Evolutionary conservation across 495 filamentous ascomycete species (phyloP).

Genomic region (Annulohypoxylon nitens): DNA sequence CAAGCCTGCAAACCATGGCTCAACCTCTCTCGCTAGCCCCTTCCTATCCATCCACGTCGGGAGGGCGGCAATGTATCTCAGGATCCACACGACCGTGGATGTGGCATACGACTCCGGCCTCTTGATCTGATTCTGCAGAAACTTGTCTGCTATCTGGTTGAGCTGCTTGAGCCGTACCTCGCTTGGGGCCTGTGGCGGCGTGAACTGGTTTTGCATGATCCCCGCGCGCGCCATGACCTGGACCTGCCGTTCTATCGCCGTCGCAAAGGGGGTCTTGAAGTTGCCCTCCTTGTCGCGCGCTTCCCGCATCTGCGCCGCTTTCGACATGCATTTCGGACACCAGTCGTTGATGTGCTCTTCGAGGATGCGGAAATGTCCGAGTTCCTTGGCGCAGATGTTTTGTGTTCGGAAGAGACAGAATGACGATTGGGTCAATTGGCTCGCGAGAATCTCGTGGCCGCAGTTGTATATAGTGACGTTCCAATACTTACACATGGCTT

Average conservation of each 20-base stretch:
- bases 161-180: neutral
- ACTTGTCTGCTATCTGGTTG: neutral
- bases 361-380: slow-evolving; percentile 27
- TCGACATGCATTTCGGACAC: slow-evolving; percentile 13
- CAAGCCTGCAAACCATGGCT: slow-evolving; percentile 50
- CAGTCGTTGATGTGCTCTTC: neutral
- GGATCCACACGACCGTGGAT: slow-evolving; percentile 24
- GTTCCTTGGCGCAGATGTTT: slow-evolving; percentile 14
- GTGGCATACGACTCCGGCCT: neutral
- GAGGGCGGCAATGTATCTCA: slow-evolving; percentile 46
- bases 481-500: slow-evolving; percentile 28
- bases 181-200: neutral
- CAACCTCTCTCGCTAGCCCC: slow-evolving; percentile 42
- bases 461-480: slow-evolving; percentile 11
- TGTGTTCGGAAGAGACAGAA: slow-evolving; percentile 25
- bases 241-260: neutral
- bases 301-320: neutral
- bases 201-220: neutral
- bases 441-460: slow-evolving; percentile 15
- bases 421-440: neutral
- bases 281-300: neutral
- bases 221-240: neutral
- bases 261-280: neutral
- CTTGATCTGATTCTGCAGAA: neutral
- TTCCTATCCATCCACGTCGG: slow-evolving; percentile 46